Conservation (phyloP, 805 yeast species). For the Saturnispora bothae region DNA sequence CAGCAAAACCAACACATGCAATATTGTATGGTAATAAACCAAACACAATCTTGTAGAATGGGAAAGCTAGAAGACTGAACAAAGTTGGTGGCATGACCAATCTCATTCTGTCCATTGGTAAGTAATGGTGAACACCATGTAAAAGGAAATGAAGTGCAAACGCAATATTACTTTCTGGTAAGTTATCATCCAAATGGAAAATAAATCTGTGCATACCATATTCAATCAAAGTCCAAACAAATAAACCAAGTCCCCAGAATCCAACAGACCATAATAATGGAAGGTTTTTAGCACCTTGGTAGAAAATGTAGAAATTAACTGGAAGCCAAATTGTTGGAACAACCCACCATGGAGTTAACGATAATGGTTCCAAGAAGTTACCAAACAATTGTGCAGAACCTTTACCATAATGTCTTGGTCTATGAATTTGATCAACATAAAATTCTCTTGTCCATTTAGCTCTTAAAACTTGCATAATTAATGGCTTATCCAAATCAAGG, state of each 20-base stretch:
- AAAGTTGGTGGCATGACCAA: slow-evolving; percentile 95
- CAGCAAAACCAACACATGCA: slow-evolving; percentile 92
- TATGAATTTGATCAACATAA: slow-evolving; percentile 90
- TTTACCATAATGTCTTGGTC: slow-evolving; percentile 96
- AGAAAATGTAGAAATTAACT: slow-evolving; percentile 52
- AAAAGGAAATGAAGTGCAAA: slow-evolving; percentile 78
- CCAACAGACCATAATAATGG: slow-evolving; percentile 37
- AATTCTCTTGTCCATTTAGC: slow-evolving; percentile 77
- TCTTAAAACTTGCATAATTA: slow-evolving; percentile 68
- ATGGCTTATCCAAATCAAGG: slow-evolving; percentile 74
- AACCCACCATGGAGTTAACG: slow-evolving; percentile 90
- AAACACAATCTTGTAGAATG: slow-evolving; percentile 75
- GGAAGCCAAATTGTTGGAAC: slow-evolving; percentile 87
- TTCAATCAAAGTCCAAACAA: slow-evolving; percentile 89
- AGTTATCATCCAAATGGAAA: slow-evolving; percentile 80
- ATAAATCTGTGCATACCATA: slow-evolving; percentile 80
- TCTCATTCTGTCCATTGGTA: slow-evolving; percentile 92
- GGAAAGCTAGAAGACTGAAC: slow-evolving; percentile 59
- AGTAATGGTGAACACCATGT: slow-evolving; percentile 94
- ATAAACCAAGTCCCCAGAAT: slow-evolving; percentile 70
- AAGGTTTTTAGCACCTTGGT: slow-evolving; percentile 43
- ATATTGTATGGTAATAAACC: slow-evolving; percentile 62
- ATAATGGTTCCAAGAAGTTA: slow-evolving; percentile 83
- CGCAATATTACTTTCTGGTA: slow-evolving; percentile 71
- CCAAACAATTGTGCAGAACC: slow-evolving; percentile 96